Conservation (phyloP, 108 stramenopile genomes). For the Stephanodiscus triporus region DNA sequence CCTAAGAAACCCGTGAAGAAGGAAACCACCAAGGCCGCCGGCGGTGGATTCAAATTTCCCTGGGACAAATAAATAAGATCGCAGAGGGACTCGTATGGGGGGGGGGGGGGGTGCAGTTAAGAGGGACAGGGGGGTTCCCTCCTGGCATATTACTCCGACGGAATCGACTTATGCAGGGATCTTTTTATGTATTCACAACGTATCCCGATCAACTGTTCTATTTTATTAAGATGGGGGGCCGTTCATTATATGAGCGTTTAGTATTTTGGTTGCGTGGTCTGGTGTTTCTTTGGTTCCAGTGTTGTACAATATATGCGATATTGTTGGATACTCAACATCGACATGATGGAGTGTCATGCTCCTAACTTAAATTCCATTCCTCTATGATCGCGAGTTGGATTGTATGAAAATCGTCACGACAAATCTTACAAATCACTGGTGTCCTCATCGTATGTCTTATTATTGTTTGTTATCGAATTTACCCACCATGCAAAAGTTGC, state of each 20-base stretch:
- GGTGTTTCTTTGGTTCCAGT: not conserved
- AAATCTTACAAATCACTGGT: too few species aligned
- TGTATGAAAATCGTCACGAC: not conserved
- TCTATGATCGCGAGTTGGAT: not conserved
- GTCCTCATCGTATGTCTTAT: not conserved
- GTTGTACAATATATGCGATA: not conserved
- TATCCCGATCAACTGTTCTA: too few species aligned
- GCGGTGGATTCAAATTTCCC: constrained; percentile 44
- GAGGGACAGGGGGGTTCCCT: too few species aligned
- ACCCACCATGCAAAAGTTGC: constrained; percentile 75
- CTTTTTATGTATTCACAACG: too few species aligned
- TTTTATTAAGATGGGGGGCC: too few species aligned
- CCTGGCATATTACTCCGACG: too few species aligned
- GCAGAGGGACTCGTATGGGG: not conserved
- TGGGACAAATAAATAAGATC: constrained; percentile 41
- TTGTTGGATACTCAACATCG: constrained; percentile 1
- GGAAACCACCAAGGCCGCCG: constrained; percentile 30
- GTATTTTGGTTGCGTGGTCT: not conserved
- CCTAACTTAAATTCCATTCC: constrained; percentile 11
- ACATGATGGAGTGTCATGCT: constrained; percentile 4
- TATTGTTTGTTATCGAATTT: constrained; percentile 13
- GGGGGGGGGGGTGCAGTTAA: not conserved
- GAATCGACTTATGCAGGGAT: too few species aligned
- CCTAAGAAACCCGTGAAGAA: constrained; percentile 44
- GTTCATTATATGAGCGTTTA: too few species aligned